phyloP scores from a whole-genome alignment of 2,329 filamentous ascomycete genomes.

The Fusarium mangiferae region DNA sequence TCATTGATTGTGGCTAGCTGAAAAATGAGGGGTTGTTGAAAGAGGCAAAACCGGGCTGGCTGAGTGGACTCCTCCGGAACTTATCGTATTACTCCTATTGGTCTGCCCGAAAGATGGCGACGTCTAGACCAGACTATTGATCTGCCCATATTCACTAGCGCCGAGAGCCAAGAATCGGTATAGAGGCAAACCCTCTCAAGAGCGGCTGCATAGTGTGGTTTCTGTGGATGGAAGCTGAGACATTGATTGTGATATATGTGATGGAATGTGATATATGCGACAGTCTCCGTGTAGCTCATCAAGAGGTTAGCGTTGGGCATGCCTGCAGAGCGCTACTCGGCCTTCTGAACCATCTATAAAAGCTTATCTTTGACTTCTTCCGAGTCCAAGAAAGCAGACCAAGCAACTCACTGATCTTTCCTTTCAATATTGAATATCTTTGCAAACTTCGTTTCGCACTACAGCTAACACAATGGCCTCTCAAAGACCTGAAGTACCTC shows the following conservation, averaged over 20 bases:
- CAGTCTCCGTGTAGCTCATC: too few relatives aligned
- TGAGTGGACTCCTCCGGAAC: neutral
- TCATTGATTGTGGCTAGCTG: neutral
- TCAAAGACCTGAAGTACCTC: neutral
- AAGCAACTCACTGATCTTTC: too few relatives aligned
- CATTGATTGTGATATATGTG: neutral
- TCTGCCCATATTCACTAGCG: neutral
- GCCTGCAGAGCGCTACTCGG: neutral
- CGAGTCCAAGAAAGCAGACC: too few relatives aligned
- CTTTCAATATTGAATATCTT: too few relatives aligned
- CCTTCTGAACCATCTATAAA: neutral
- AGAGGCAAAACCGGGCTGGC: neutral
- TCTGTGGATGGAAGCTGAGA: accelerated
- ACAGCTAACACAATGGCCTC: neutral
- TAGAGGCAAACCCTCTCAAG: neutral
- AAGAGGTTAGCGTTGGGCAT: neutral
- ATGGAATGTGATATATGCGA: neutral
- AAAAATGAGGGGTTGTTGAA: neutral
- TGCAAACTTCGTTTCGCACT: too few relatives aligned
- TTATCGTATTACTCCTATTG: neutral
- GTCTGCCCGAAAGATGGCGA: neutral
- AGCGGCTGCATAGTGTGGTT: neutral
- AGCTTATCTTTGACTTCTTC: neutral
- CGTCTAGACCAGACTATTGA: neutral
- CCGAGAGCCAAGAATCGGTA: neutral